Evolutionary conservation across 2,329 filamentous ascomycete species (phyloP), one percentile per base, ranked within the genome.

Genomic region (Lachnellula occidentalis): DNA sequence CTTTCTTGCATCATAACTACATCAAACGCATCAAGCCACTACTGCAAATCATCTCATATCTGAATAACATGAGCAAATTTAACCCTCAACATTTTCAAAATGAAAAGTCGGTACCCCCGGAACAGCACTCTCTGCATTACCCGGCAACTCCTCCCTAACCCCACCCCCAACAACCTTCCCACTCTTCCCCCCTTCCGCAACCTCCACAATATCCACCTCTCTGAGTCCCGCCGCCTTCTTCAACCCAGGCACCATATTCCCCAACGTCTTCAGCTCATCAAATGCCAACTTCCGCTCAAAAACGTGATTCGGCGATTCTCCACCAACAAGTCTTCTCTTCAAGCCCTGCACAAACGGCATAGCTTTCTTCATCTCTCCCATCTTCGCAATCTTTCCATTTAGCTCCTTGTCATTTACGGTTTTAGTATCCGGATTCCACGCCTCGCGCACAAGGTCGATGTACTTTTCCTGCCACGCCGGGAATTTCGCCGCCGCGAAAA

Each of bases 331-430:
- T 50, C 89, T 83, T 71, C 82, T 88, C 85, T 96, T 96, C 57
- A 97, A 76, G 6, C 71, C 74, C 74, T 97, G 92, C 48, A 96
- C 86, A 68, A 96, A 97, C 0, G 94, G 94, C 92, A 97, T 97
- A 2, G 91, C 92, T 75, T 95, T 94, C 83, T 97, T 99, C 80
- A 91, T 90, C 74, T 95, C 89, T 43, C 84, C 85, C 67, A 90
- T 78, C 77, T 95, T 95, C 63, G 83, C 84, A 55, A 96, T 86
- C 67, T 85, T 81, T 62, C 83, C 85, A 66, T 85, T 88, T 46
- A 96, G 76, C 54, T 82, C 83, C 76, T 95, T 95, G 70, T 95
- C 89, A 67, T 95, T 86, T 61, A 88, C 73, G 9, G 76, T 74
- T 60, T 88, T 76, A 61, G 74, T 82, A 47, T 79, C 63, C 17